phyloP scores from a whole-genome alignment of 345 rosid genomes.

The Eucalyptus sp. region DNA sequence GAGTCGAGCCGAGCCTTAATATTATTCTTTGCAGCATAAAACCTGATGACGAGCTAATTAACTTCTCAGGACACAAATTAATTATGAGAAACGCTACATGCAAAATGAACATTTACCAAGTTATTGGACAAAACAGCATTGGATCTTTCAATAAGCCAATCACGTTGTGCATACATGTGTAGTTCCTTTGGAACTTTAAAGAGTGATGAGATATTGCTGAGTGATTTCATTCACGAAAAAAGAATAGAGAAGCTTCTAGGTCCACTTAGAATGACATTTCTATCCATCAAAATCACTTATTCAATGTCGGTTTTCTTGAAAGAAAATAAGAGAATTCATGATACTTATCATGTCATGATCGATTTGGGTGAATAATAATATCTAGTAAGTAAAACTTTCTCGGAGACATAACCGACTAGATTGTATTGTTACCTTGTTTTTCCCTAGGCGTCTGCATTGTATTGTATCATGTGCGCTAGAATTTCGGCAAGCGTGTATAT shows the following conservation, averaged over 20 bases:
- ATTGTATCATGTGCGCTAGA: neutral
- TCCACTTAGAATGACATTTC: neutral
- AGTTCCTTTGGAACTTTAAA: neutral
- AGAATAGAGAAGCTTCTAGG: neutral
- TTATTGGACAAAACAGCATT: neutral
- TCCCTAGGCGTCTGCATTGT: neutral
- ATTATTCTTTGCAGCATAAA: neutral
- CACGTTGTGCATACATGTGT: neutral
- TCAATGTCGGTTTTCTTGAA: neutral
- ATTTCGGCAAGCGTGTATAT: neutral
- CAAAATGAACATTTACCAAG: neutral
- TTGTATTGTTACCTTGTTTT: neutral
- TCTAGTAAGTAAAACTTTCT: neutral
- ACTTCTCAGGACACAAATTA: neutral
- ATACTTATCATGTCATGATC: neutral
- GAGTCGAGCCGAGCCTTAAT: neutral
- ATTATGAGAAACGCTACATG: neutral
- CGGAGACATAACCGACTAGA: neutral
- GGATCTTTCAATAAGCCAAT: neutral
- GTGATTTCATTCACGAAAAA: neutral
- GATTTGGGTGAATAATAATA: neutral
- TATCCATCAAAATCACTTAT: neutral
- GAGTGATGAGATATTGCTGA: neutral
- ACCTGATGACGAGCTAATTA: neutral
- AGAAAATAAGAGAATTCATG: neutral